Percentiles rank a stretch among this genome's conserved stretches.
Evolutionary conservation across 2,329 filamentous ascomycete species (phyloP).

Genomic region (Botryotinia narcissicola): DNA sequence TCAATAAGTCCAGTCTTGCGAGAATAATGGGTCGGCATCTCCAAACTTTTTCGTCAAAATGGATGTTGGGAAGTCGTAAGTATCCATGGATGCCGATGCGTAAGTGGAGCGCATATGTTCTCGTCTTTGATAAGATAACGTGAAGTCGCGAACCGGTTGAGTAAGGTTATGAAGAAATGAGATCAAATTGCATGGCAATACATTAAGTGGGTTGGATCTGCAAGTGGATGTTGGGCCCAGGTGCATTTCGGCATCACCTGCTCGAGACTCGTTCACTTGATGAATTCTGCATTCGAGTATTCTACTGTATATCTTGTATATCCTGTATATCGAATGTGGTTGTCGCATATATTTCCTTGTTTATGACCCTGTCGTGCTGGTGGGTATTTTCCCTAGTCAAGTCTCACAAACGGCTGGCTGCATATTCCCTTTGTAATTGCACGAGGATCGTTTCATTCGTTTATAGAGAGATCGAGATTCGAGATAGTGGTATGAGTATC

Average conservation of each 20-base stretch:
- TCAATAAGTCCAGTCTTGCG: slow-evolving; percentile 8
- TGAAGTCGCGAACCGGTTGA: background rate
- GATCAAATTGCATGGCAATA: background rate
- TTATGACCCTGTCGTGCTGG: background rate
- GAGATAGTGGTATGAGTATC: background rate
- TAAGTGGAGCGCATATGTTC: background rate
- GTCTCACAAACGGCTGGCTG: slow-evolving; percentile 7
- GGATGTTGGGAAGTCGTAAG: background rate
- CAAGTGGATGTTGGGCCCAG: background rate
- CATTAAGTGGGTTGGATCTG: background rate
- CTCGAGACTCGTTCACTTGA: background rate
- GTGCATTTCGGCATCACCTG: background rate
- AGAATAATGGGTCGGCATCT: background rate
- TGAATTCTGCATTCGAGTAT: background rate
- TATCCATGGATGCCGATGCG: background rate
- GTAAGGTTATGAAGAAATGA: background rate
- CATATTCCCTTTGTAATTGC: slow-evolving; percentile 5
- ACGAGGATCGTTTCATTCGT: slow-evolving; percentile 1
- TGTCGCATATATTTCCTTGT: slow-evolving; percentile 7
- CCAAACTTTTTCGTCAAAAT: background rate
- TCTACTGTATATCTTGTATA: background rate
- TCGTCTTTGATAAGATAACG: background rate
- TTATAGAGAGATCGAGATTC: background rate
- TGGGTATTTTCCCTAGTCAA: background rate
- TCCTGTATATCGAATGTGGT: background rate